Conservation (phyloP, 164 flowering plant genomes). For the Magnolia officinalis region DNA sequence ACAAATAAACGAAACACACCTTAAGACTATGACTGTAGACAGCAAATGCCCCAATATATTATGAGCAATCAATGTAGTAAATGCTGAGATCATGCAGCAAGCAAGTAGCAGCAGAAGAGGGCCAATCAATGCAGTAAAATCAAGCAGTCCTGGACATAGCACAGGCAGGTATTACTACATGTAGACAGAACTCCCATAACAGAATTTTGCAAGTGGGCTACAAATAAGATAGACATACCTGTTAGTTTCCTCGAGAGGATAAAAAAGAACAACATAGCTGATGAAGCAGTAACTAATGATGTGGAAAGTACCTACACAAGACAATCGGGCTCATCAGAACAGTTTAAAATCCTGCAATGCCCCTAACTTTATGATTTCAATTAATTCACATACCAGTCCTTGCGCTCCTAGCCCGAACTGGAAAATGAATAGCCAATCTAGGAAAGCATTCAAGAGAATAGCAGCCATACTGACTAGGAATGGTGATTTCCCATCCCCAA, state of each 20-base stretch:
- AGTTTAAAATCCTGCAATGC: background rate
- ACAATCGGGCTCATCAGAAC: background rate
- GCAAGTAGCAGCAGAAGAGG: conserved; percentile 19
- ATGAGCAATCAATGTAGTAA: conserved; percentile 15
- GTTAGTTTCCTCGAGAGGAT: conserved; percentile 25
- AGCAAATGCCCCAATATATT: conserved; percentile 4
- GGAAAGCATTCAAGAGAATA: conserved; percentile 25
- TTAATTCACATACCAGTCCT: conserved; percentile 29
- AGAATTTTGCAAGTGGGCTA: background rate
- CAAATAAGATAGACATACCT: conserved; percentile 14
- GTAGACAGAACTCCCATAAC: background rate
- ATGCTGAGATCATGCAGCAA: conserved; percentile 18
- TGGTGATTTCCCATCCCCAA: conserved; percentile 28
- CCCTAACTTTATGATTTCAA: background rate
- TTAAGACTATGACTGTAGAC: conserved; percentile 7
- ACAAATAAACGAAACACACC: conserved; percentile 10
- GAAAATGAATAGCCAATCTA: conserved; percentile 30
- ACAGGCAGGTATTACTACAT: background rate
- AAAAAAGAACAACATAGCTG: conserved; percentile 20
- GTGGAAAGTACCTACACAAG: conserved; percentile 29
- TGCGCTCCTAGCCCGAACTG: conserved; percentile 27
- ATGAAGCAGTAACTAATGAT: conserved; percentile 25
- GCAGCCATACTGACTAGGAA: conserved; percentile 23
- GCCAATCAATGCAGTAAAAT: conserved; percentile 6
- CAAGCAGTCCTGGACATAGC: conserved; percentile 12